Conservation (phyloP, 2,329 filamentous ascomycete species). For the Aspergillus pseudotamarii region DNA sequence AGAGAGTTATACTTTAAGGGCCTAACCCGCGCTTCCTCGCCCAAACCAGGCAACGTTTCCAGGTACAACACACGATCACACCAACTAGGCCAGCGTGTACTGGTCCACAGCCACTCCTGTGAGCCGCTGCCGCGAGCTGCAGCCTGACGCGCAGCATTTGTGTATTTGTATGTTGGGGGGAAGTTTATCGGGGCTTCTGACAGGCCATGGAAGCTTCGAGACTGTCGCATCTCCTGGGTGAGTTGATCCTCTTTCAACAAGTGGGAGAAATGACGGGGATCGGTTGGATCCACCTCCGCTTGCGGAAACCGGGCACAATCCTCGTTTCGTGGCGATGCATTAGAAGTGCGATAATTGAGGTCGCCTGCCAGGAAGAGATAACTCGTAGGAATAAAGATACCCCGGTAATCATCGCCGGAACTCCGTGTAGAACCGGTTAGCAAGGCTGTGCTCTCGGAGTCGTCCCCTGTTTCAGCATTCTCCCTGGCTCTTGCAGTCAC, state of each 20-base stretch:
- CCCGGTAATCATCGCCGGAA: slow-evolving; percentile 28
- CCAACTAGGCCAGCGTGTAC: slow-evolving; percentile 87
- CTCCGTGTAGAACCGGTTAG: slow-evolving; percentile 35
- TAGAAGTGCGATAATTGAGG: slow-evolving; percentile 88
- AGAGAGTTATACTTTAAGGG: slow-evolving; percentile 71
- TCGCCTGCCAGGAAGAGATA: slow-evolving; percentile 89
- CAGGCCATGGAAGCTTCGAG: slow-evolving; percentile 76
- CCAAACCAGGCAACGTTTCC: slow-evolving; percentile 59
- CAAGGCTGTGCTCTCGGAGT: slow-evolving; percentile 35
- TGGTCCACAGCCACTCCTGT: slow-evolving; percentile 71
- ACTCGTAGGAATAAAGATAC: slow-evolving; percentile 72
- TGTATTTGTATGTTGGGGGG: slow-evolving; percentile 93
- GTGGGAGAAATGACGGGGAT: slow-evolving; percentile 64
- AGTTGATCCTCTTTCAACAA: slow-evolving; percentile 81
- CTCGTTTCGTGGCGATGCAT: slow-evolving; percentile 61
- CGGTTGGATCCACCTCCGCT: slow-evolving; percentile 51
- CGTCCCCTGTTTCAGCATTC: slow-evolving; percentile 39
- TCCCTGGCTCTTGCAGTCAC: slow-evolving; percentile 15
- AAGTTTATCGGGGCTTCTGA: slow-evolving; percentile 75
- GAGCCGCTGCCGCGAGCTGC: slow-evolving; percentile 31
- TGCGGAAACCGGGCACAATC: slow-evolving; percentile 66
- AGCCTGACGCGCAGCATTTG: slow-evolving; percentile 47
- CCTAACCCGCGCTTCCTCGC: slow-evolving; percentile 46
- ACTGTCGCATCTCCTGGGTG: slow-evolving; percentile 67
- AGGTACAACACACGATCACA: slow-evolving; percentile 88